Percentiles rank a stretch among this genome's conserved stretches.
Evolutionary conservation across 129 eudicot genomes (phyloP).

Genomic region (Gnaphalium uliginosum): DNA sequence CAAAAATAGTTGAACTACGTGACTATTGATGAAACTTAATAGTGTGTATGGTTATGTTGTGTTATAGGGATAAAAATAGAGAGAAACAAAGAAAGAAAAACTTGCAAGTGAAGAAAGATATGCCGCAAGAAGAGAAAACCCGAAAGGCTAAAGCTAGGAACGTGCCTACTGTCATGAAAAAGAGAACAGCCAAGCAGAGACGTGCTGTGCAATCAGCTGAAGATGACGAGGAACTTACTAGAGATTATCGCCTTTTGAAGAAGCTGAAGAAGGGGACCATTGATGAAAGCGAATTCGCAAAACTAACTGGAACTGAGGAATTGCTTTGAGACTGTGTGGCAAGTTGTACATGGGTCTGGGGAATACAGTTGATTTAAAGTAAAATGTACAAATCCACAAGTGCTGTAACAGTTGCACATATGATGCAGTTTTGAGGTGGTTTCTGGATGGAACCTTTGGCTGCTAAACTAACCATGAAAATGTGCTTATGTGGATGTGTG

Average conservation of each 20-base stretch:
- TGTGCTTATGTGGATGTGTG: neutral
- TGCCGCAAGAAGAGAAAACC: slow-evolving; percentile 43
- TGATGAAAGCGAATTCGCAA: slow-evolving; percentile 68
- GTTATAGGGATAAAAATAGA: slow-evolving; percentile 75
- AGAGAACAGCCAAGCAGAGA: slow-evolving; percentile 91
- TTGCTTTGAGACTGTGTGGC: slow-evolving; percentile 47
- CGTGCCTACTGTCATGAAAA: slow-evolving; percentile 42
- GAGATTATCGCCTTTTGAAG: slow-evolving; percentile 81
- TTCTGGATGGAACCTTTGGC: neutral
- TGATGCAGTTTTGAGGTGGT: slow-evolving; percentile 15
- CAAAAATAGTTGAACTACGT: too few relatives aligned
- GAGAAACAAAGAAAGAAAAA: slow-evolving; percentile 92
- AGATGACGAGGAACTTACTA: slow-evolving; percentile 77
- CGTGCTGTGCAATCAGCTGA: slow-evolving; percentile 76
- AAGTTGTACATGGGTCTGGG: slow-evolving; percentile 21
- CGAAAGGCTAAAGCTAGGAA: slow-evolving; percentile 48
- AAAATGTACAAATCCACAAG: slow-evolving; percentile 10
- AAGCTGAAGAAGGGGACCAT: slow-evolving; percentile 77
- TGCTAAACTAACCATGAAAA: neutral
- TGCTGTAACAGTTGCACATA: neutral
- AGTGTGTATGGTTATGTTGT: neutral
- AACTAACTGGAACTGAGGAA: slow-evolving; percentile 81
- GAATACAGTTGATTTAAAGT: neutral
- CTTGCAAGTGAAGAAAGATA: slow-evolving; percentile 57
- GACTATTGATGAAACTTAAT: neutral